Evolutionary conservation across 2,329 filamentous ascomycete species (phyloP).

Genomic region (Phyllosticta citribraziliensis): DNA sequence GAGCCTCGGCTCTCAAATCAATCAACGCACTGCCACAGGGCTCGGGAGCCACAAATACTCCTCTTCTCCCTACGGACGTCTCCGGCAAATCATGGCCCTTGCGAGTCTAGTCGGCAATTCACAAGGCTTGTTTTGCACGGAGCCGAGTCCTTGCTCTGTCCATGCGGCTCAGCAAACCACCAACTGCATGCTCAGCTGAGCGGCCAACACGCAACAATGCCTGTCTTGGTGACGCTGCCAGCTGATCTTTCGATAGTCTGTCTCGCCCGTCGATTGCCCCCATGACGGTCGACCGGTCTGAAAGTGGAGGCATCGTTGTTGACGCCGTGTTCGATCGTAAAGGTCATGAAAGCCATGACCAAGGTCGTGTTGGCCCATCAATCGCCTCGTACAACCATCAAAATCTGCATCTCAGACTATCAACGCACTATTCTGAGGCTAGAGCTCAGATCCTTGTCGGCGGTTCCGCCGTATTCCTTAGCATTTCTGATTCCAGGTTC

Average conservation of each 20-base stretch:
- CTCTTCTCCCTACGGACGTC: not conserved
- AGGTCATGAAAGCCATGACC: not conserved
- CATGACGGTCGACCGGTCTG: not conserved
- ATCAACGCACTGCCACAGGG: not conserved
- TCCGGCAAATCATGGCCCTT: not conserved
- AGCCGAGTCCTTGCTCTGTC: not conserved
- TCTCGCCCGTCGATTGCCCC: not conserved
- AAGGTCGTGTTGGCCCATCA: not conserved
- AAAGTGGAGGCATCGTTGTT: not conserved
- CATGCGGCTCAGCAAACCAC: not conserved
- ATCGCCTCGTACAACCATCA: not conserved
- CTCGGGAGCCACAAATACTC: not conserved
- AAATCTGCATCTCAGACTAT: not conserved
- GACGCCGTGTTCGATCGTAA: not conserved
- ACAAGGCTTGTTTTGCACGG: not conserved
- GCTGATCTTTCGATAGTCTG: not conserved
- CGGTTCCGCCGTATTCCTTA: not conserved
- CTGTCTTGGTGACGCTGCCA: not conserved
- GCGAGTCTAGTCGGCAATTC: not conserved
- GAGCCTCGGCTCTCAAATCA: not conserved
- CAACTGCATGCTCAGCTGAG: not conserved
- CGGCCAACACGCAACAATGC: not conserved
- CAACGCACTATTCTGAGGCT: not conserved
- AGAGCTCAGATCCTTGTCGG: not conserved
- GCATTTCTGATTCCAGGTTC: conserved; percentile 1